Percentiles rank a stretch among this genome's conserved stretches.
Conservation (phyloP, 129 eudicot species). For the Lonicera japonica region DNA sequence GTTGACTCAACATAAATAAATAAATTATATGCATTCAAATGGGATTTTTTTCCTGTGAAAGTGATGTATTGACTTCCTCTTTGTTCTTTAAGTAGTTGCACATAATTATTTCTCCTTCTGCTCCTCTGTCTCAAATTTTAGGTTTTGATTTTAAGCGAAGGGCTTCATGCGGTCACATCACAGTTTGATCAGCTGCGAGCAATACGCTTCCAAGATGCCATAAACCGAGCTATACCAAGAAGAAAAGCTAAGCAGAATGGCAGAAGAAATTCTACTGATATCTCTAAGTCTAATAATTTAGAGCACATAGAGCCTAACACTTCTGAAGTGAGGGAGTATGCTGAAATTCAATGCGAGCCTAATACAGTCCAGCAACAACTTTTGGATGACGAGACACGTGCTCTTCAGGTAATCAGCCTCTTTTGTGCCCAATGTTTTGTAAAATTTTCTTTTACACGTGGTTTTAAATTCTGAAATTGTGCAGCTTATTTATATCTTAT, state of each 20-base stretch:
- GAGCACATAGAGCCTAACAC: constrained; percentile 25
- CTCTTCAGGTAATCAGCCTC: constrained; percentile 63
- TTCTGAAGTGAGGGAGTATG: constrained; percentile 43
- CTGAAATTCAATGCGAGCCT: constrained; percentile 60
- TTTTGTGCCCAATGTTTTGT: background rate
- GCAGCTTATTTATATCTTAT: constrained; percentile 2
- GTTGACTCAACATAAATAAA: no score
- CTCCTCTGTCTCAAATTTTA: constrained; percentile 13
- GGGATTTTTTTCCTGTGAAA: no score
- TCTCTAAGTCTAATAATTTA: constrained; percentile 16
- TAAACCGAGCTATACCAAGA: constrained; percentile 75
- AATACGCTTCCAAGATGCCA: constrained; percentile 81
- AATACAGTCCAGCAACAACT: constrained; percentile 72
- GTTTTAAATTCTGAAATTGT: background rate
- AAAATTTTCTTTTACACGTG: no score
- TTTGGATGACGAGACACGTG: constrained; percentile 87
- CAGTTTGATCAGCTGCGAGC: constrained; percentile 93
- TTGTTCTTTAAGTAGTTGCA: no score
- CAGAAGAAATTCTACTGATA: constrained; percentile 16
- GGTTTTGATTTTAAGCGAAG: constrained; percentile 88
- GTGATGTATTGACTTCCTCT: no score
- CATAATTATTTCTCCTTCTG: no score
- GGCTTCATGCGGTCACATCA: constrained; percentile 86
- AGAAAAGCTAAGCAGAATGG: constrained; percentile 47
- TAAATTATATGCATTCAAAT: no score